Evolutionary conservation across 2,329 filamentous ascomycete genomes (phyloP), one percentile per base, ranked within the genome.

Genomic region (Knufia fluminis): DNA sequence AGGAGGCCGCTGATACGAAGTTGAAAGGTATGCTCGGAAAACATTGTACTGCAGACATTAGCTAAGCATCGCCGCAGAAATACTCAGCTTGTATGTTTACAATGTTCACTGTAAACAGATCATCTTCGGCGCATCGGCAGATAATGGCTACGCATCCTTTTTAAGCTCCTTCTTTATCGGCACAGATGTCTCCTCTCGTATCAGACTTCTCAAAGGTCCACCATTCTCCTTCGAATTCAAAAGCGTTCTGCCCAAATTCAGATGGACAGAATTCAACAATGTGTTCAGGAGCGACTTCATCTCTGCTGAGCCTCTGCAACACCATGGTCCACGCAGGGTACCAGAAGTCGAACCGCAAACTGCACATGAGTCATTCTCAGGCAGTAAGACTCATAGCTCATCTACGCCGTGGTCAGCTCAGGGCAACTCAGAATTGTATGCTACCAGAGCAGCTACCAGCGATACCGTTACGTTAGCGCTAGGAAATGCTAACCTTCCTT

Each of bases 271-370:
- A 52, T 75, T 81, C 54, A 62, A 68, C 3, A 62, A 67, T 28
- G 57, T 81, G 19, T 80, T 82, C 58, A 73, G 76, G 35, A 38
- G 19, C 22, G 19, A 36, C 9, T 28, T 20, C 7, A 20, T 47
- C 7, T 14, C 12, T 4, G 32, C 14, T n/a, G n/a, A 45, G 4
- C 26, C 9, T 6, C 4, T 32, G 12, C 23, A 12, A 45, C 8
- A 32, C 6, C 42, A 32, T 20, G 42, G 10, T 3, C 16, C 4
- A 12, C 24, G 20, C 12, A 32, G 16, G n/a, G 32, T 3, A 16
- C 23, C 17, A 22, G 38, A 22, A 4, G 4, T 40, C 22, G 38
- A 40, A 22, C 17, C 17, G 14, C 17, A 20, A 40, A 12, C 12
- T 19, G 10, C 42, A 17, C 42, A 33, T 17, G 10, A 4, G 14